Base-by-base conservation (phyloP, 768 basidiomycete genomes). In the Scleroderma bovista region DNA sequence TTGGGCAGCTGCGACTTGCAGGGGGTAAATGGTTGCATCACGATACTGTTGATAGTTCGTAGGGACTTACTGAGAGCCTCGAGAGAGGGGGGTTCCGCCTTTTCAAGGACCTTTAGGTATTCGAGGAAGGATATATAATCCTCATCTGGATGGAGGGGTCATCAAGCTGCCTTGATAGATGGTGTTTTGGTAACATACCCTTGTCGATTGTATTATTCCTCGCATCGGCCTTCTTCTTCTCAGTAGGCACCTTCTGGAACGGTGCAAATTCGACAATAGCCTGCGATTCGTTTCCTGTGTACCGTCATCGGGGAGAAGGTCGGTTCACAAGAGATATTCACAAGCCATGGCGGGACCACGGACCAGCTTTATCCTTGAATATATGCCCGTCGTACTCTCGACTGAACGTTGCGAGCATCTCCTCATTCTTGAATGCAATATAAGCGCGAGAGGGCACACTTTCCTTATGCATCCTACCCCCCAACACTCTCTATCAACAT, bases 241-340 rank as follows among this genome's bases (percentile, higher is more conserved):
- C 75, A 0, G 77, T 61, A 0, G 93, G 90, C 11, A 86, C 68
- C 62, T 93, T 96, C 65, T 93, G 93, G 55, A 86, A 90, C 5
- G 93, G 92, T 0, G 96, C 88, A 60, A 88, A 97, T 67, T 99
- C 95, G 7, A 99, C 93, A 4, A 96, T 74, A 1, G 90, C 93
- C 44, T 85, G 76, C 2, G 83, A 89, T 63, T 95, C 91, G 59
- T 85, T 86, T 15, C 95, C 95, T 95, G 56, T 11, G n/a, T 12
- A 45, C 17, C 15, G 32, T 20, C n/a, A 20, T 33, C 41, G 44
- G 44, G 6, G 19, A n/a, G 2, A 24, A n/a, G n/a, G 57, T 41
- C 23, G 37, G 44, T 22, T 51, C 15, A 15, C 41, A 26, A 6
- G 39, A 33, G 29, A 39, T 8, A 8, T 24, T 23, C 46, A 17